Evolutionary conservation across 345 rosid genomes (phyloP), one percentile per base, ranked within the genome.

Genomic region (Ailanthus altissimus): DNA sequence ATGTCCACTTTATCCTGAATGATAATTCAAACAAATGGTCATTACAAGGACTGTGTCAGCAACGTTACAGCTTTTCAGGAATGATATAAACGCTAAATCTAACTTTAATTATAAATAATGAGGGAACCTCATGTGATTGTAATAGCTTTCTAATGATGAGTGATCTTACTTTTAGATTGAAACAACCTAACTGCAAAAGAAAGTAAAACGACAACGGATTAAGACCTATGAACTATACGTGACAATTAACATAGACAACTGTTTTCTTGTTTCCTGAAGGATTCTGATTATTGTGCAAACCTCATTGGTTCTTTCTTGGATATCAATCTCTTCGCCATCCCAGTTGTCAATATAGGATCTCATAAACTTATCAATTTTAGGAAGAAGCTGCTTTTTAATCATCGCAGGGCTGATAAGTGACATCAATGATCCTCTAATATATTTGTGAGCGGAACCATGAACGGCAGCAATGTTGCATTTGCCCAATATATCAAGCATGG

Each of bases 401-500:
- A 80, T 80, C 20, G 84, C 58, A 20, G 93, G 90, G 84, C 91
- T 77, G 28, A 91, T 81, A 32, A 94, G 90, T 40, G 92, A 80
- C 11, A 92, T 72, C 67, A 92, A 78, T 0, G 97, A 83, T 26
- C 97, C 93, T 82, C 98, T 87, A 83, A 92, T 90, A 66, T 75
- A 69, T 83, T 81, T 89, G 72, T 94, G 98, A 59, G 89, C 74
- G 26, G 92, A 77, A 60, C 98, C 97, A 28, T 91, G 89, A 79
- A 94, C 93, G 6, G 94, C 94, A 23, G 95, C 93, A 61, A 94
- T 89, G 83, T 94, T 94, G 74, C 83, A 67, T 73, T 84, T 86
- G 57, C 98, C 97, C 18, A 94, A 70, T 28, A 94, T 90, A 71
- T 93, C 97, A 21, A 84, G 85, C 94, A 90, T 91, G 72, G 98